Percentiles rank a stretch among this genome's conserved stretches.
Evolutionary conservation across 768 basidiomycete genomes (phyloP).

Genomic region (Hysterangium stoloniferum): DNA sequence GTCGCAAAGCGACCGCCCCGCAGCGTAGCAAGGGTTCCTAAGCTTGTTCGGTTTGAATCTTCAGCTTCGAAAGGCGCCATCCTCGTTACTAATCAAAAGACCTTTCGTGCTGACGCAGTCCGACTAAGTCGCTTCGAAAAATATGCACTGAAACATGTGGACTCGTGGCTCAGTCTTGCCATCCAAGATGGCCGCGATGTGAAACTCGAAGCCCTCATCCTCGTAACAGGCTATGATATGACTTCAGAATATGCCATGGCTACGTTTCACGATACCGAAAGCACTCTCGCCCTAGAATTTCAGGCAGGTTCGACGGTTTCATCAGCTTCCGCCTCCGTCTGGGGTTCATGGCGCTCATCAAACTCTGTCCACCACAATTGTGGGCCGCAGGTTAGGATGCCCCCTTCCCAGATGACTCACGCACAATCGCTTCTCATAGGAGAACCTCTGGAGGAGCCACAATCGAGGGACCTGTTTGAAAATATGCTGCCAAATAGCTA

Average conservation of each 20-base stretch:
- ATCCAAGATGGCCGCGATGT: background rate
- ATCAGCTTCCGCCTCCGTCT: background rate
- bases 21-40: no score
- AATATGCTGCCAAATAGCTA: no score
- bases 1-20: no score
- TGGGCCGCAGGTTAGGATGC: background rate
- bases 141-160: background rate
- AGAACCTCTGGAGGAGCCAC: no score
- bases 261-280: background rate
- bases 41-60: background rate
- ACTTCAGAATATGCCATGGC: background rate
- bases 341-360: slow-evolving; percentile 1
- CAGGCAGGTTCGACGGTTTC: background rate
- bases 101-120: background rate
- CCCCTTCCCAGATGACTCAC: no score
- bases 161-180: background rate
- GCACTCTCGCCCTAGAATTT: background rate
- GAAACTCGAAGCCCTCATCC: background rate
- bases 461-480: no score
- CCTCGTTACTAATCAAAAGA: background rate
- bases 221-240: background rate
- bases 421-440: no score
- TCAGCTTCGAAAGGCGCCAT: background rate
- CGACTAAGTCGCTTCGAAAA: background rate
- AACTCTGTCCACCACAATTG: slow-evolving; percentile 1